These are phyloP conservation scores for Chloris gayana DNA, from an alignment of 176 grass and related monocot species.

Conservation along the genomic window DNA sequence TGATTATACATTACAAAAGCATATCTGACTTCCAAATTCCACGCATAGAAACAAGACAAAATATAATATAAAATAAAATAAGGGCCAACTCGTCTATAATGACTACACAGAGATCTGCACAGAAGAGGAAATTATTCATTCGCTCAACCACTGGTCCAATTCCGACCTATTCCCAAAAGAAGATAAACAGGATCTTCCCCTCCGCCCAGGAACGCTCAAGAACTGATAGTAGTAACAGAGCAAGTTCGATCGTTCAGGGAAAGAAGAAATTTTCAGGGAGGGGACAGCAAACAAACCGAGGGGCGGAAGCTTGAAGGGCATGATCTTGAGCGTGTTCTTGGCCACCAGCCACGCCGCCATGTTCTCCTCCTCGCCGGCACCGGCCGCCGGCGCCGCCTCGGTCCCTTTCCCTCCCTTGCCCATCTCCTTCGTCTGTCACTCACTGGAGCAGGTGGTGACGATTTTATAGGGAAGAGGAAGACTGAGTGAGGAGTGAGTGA, in stretches of 20 bases:
- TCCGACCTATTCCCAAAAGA: not conserved
- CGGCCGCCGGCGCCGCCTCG: constrained; percentile 45
- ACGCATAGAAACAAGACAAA: not conserved
- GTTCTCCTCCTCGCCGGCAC: constrained; percentile 69
- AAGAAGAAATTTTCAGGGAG: not conserved
- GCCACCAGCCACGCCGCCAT: constrained; percentile 95
- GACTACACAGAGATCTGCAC: too few relatives aligned
- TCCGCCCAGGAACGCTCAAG: too few relatives aligned
- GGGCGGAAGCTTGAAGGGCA: constrained; percentile 79
- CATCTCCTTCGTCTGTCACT: constrained; percentile 25
- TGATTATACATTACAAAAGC: not conserved
- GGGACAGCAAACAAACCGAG: constrained; percentile 50
- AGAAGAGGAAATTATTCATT: too few relatives aligned
- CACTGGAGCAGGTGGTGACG: too few relatives aligned
- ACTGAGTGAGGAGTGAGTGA: too few relatives aligned
- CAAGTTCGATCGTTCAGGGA: not conserved
- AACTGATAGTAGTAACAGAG: too few relatives aligned
- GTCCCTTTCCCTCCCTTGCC: constrained; percentile 75
- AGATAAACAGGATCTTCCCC: not conserved
- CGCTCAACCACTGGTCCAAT: too few relatives aligned
- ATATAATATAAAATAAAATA: too few relatives aligned
- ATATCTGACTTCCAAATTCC: not conserved
- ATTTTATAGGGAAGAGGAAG: too few relatives aligned
- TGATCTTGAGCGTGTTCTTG: constrained; percentile 88
- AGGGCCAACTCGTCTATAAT: too few relatives aligned